A percentile compares a stretch with the other conserved stretches of the same genome.
These are phyloP conservation scores for Umbilicus rupestris DNA, from an alignment of 164 flowering plant species.

Conservation along the genomic window DNA sequence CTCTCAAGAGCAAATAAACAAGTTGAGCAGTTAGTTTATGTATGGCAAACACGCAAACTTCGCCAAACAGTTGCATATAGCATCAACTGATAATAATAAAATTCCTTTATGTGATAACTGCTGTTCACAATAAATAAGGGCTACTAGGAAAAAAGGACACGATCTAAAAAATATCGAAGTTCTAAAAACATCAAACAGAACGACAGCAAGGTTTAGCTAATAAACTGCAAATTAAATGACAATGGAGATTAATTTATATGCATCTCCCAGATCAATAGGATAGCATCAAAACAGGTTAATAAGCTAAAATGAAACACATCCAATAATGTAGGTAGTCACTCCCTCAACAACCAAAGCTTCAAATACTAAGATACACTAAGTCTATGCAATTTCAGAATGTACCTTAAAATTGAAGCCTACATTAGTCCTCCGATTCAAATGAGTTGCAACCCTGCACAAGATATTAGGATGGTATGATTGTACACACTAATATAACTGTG, in stretches of 20 bases:
- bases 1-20: background rate
- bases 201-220: background rate
- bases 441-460: background rate
- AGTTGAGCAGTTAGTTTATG: background rate
- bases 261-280: too few relatives aligned
- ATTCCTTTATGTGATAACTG: background rate
- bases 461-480: background rate
- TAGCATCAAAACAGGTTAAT: too few relatives aligned
- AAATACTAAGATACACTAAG: background rate
- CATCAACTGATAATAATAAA: background rate
- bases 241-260: too few relatives aligned
- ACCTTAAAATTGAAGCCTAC: background rate
- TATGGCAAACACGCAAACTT: background rate
- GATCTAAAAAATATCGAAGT: too few relatives aligned
- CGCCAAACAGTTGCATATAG: background rate
- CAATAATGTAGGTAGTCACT: too few relatives aligned
- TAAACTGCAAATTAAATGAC: background rate
- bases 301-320: too few relatives aligned
- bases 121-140: background rate
- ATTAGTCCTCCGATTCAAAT: background rate
- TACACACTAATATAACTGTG: background rate
- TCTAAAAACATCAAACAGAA: too few relatives aligned
- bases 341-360: too few relatives aligned
- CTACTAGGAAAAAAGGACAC: background rate
- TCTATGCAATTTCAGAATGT: background rate